Conservation (phyloP, 305 asterid species). For the Fraxinus ornus region DNA sequence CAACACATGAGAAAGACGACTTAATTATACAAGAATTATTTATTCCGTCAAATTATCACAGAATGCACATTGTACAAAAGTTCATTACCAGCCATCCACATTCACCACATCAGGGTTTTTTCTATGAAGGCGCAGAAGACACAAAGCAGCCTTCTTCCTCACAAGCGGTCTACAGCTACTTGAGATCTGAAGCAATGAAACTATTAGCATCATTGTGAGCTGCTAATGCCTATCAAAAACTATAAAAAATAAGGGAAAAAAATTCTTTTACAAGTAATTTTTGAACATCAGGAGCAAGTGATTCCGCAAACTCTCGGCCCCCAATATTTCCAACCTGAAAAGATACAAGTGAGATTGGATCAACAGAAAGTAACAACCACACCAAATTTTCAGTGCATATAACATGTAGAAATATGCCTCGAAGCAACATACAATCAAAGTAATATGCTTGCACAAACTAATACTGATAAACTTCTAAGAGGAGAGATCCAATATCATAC, state of each 20-base stretch:
- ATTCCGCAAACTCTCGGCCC: constrained; percentile 98
- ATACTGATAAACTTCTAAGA: background rate
- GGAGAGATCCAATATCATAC: constrained; percentile 39
- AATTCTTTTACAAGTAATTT: constrained; percentile 79
- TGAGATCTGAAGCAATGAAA: constrained; percentile 65
- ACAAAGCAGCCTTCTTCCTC: constrained; percentile 97
- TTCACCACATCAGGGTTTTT: constrained; percentile 98
- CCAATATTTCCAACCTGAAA: constrained; percentile 98
- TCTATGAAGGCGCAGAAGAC: constrained; percentile 89
- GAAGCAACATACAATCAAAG: background rate
- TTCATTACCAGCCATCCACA: constrained; percentile 92
- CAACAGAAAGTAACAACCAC: constrained; percentile 3
- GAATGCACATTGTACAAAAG: constrained; percentile 12
- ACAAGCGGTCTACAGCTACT: constrained; percentile 99
- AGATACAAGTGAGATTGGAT: constrained; percentile 26
- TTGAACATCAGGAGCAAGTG: constrained; percentile 99
- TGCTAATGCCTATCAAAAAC: constrained; percentile 14
- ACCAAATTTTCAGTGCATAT: background rate
- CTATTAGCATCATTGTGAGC: constrained; percentile 32
- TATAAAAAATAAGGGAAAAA: constrained; percentile 23
- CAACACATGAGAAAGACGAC: constrained; percentile 23
- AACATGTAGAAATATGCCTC: background rate
- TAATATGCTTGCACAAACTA: constrained; percentile 2
- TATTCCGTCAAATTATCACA: constrained; percentile 16
- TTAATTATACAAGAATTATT: constrained; percentile 7